These are phyloP conservation scores for Smittium culicis DNA, from an alignment of 371 early-diverging fungal species.

Conservation along the genomic window DNA sequence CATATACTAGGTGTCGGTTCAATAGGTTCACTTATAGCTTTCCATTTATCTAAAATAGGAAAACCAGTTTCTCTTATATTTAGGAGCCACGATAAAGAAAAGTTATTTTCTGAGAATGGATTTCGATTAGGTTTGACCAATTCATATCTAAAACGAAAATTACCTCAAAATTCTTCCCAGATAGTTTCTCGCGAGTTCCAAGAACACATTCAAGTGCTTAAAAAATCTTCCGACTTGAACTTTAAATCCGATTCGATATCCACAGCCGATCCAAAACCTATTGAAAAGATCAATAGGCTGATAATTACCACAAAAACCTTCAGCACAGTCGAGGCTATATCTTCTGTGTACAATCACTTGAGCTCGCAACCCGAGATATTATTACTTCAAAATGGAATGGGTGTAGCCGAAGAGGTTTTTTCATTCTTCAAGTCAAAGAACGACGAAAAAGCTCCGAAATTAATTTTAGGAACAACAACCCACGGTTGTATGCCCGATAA, in stretches of 20 bases:
- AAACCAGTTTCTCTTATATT: constrained; percentile 27
- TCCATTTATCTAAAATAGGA: constrained; percentile 23
- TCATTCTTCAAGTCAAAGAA: constrained; percentile 13
- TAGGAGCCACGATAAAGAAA: constrained; percentile 18
- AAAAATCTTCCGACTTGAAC: not conserved
- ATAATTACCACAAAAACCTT: constrained; percentile 36
- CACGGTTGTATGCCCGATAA: constrained; percentile 38
- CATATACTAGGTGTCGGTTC: constrained; percentile 35
- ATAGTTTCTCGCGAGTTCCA: not conserved
- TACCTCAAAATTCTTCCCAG: constrained; percentile 14
- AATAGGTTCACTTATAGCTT: constrained; percentile 28
- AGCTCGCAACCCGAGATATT: constrained; percentile 32
- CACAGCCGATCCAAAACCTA: too few species aligned
- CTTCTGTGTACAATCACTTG: constrained; percentile 28
- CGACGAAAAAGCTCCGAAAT: constrained; percentile 14
- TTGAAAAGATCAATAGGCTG: constrained; percentile 20
- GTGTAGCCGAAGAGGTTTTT: constrained; percentile 37
- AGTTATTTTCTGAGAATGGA: constrained; percentile 16
- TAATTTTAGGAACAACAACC: constrained; percentile 36
- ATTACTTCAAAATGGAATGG: constrained; percentile 51
- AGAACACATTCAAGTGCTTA: not conserved
- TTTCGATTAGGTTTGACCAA: constrained; percentile 15
- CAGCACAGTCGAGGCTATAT: constrained; percentile 34
- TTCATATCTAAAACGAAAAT: constrained; percentile 15
- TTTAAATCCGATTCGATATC: not conserved